A percentile compares a stretch with the other conserved stretches of the same genome.
phyloP scores from a whole-genome alignment of 192 early-diverging fungal species.

The Phlyctochytrium bullatum region DNA sequence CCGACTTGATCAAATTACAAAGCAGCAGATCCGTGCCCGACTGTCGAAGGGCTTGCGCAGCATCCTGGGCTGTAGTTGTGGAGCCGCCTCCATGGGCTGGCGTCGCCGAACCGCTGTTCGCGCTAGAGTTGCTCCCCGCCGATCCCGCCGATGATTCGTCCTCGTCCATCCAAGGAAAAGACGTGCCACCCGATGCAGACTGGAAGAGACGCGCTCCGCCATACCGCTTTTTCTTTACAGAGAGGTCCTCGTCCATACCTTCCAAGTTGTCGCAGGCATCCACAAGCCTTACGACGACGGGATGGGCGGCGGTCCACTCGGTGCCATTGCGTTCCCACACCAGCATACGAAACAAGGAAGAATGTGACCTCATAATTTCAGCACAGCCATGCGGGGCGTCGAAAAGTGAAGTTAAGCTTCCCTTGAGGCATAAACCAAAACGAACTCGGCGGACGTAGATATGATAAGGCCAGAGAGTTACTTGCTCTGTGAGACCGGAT shows the following conservation, averaged over 20 bases:
- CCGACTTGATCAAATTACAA: conserved; percentile 7
- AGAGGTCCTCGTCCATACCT: neutral
- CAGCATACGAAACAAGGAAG: conserved; percentile 18
- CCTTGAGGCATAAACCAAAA: neutral
- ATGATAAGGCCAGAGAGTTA: neutral
- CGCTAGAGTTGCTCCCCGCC: no score
- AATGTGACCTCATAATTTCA: conserved; percentile 19
- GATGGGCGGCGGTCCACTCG: conserved; percentile 20
- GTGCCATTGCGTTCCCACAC: conserved; percentile 14
- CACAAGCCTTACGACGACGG: conserved; percentile 12
- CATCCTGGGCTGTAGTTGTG: neutral
- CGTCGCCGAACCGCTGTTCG: neutral
- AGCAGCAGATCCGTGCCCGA: conserved; percentile 9
- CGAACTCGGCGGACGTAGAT: neutral
- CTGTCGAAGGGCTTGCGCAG: no score
- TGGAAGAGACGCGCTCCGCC: neutral
- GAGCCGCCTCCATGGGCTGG: neutral
- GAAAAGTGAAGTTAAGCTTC: neutral
- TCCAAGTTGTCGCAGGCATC: neutral
- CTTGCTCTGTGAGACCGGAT: conserved; percentile 6
- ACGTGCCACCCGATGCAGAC: no score
- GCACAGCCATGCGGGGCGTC: conserved; percentile 2
- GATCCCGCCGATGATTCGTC: no score
- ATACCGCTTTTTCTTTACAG: neutral
- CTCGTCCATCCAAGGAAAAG: no score